Conservation (phyloP, 108 stramenopile genomes). For the Nannochloropsis granulata region DNA sequence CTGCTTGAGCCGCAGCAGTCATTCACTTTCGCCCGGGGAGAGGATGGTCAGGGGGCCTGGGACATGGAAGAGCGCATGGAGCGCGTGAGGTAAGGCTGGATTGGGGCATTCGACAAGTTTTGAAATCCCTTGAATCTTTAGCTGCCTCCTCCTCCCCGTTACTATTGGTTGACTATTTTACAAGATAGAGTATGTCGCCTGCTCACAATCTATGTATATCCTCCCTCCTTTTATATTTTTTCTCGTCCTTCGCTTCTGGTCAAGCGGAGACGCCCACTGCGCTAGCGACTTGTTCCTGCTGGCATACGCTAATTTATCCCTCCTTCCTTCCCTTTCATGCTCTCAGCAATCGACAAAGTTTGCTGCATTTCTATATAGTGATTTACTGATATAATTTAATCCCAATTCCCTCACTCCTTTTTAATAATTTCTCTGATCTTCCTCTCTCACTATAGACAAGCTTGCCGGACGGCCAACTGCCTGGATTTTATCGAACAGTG, state of each 20-base stretch:
- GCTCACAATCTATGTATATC: not conserved
- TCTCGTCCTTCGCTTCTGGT: too few relatives aligned
- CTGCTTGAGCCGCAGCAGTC: not conserved
- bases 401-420: not conserved
- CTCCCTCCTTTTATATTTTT: not conserved
- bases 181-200: not conserved
- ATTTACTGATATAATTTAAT: too few relatives aligned
- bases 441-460: constrained; percentile 4
- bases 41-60: not conserved
- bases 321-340: too few relatives aligned
- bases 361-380: too few relatives aligned
- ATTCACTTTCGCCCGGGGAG: not conserved
- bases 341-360: too few relatives aligned
- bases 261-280: too few relatives aligned
- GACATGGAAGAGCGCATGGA: not conserved
- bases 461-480: constrained; percentile 30
- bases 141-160: too few relatives aligned
- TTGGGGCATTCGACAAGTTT: not conserved
- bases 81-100: not conserved
- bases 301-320: too few relatives aligned
- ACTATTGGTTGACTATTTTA: too few relatives aligned
- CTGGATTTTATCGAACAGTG: constrained; percentile 51
- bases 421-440: not conserved
- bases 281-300: too few relatives aligned
- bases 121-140: too few relatives aligned